Percentiles rank a stretch among this genome's conserved stretches.
These are phyloP conservation scores for Hansenula sp. DNA, from an alignment of 1,139 yeast genomes.

Conservation along the genomic window DNA sequence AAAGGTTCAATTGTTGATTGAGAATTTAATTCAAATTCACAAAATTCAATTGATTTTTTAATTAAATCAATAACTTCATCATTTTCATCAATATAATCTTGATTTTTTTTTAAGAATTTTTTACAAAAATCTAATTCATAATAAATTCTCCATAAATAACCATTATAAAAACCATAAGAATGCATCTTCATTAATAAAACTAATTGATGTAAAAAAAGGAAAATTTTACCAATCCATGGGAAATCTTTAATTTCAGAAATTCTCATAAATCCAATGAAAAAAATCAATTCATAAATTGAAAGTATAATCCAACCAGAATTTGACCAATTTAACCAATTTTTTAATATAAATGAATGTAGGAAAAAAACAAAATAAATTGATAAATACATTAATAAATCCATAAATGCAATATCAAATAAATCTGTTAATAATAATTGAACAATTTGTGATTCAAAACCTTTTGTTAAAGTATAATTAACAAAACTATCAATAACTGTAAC, in stretches of 20 bases:
- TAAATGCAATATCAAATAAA: conserved; percentile 55
- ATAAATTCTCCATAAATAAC: conserved; percentile 69
- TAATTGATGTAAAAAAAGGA: conserved; percentile 73
- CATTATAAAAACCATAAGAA: conserved; percentile 84
- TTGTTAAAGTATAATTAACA: conserved; percentile 35
- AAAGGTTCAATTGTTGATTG: conserved; percentile 43
- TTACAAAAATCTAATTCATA: conserved; percentile 53
- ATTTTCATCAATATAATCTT: conserved; percentile 18
- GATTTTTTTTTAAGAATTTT: conserved; percentile 23
- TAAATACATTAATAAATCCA: conserved; percentile 69
- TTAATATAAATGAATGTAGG: conserved; percentile 48
- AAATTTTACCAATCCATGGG: conserved; percentile 89
- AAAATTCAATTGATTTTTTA: conserved; percentile 50
- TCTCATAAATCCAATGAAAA: conserved; percentile 40
- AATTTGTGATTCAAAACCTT: conserved; percentile 45
- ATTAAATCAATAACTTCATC: conserved; percentile 22
- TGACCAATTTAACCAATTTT: conserved; percentile 49
- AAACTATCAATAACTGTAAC: conserved; percentile 45
- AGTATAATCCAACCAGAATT: conserved; percentile 58
- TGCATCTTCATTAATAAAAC: conserved; percentile 92
- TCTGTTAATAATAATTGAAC: conserved; percentile 48
- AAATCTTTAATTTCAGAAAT: conserved; percentile 49
- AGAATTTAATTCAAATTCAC: conserved; percentile 56
- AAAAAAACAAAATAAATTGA: conserved; percentile 51
- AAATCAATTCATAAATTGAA: conserved; percentile 48